A percentile compares a stretch with the other conserved stretches of the same genome.
phyloP scores from a whole-genome alignment of 805 yeast species.

The Pichia rugopelliculosa region DNA sequence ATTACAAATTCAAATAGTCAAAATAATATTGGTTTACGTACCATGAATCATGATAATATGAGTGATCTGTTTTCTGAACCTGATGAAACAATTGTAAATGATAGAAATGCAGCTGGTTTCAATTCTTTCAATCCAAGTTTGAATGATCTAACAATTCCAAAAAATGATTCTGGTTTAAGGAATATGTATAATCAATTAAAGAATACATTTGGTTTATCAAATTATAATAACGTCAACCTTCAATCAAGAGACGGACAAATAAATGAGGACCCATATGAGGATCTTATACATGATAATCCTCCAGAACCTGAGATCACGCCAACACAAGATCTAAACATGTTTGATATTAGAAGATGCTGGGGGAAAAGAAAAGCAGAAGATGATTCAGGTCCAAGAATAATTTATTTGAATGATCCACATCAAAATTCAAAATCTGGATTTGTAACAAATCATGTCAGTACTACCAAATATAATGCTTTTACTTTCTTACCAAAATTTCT shows the following conservation, averaged over 20 bases:
- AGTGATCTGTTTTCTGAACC: slow-evolving; percentile 11
- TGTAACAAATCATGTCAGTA: slow-evolving; percentile 80
- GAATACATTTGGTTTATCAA: slow-evolving; percentile 20
- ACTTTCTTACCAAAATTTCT: slow-evolving; percentile 92
- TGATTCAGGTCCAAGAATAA: slow-evolving; percentile 48
- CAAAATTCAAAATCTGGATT: slow-evolving; percentile 51
- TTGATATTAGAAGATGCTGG: slow-evolving; percentile 25
- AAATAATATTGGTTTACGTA: background rate
- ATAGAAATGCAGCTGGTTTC: background rate
- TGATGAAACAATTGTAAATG: slow-evolving; percentile 11
- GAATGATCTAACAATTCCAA: slow-evolving; percentile 7
- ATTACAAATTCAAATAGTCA: background rate
- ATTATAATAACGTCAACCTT: slow-evolving; percentile 19
- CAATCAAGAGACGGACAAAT: background rate
- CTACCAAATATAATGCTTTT: slow-evolving; percentile 89
- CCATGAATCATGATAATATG: background rate
- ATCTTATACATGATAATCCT: slow-evolving; percentile 19
- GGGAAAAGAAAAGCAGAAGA: slow-evolving; percentile 15
- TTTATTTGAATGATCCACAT: slow-evolving; percentile 55
- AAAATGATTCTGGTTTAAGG: slow-evolving; percentile 19
- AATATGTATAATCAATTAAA: slow-evolving; percentile 26
- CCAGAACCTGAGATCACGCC: slow-evolving; percentile 20
- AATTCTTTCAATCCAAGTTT: slow-evolving; percentile 3
- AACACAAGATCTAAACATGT: slow-evolving; percentile 18
- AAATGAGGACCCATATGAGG: slow-evolving; percentile 17